Percentiles rank a stretch among this genome's conserved stretches.
Evolutionary conservation across 1,284 basidiomycete species (phyloP).

Genomic region (Puccinia hordei): DNA sequence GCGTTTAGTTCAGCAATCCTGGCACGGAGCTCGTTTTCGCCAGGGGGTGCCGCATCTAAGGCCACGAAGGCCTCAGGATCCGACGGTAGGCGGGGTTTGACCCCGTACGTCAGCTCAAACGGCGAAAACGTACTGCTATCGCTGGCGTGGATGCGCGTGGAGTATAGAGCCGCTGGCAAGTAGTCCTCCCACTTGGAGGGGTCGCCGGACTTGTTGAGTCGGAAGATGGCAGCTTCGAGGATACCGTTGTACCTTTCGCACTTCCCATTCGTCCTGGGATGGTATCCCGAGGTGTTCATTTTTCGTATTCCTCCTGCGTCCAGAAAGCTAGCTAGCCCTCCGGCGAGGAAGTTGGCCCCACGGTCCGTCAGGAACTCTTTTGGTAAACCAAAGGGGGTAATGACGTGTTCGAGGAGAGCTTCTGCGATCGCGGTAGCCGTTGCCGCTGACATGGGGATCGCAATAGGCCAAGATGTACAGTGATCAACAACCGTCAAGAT

Average conservation of each 20-base stretch:
- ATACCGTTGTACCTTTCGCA: slow-evolving; percentile 10
- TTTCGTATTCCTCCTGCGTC: neutral
- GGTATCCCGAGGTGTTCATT: slow-evolving; percentile 15
- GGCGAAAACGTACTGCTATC: neutral
- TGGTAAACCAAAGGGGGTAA: slow-evolving; percentile 5
- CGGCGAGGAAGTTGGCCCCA: slow-evolving; percentile 7
- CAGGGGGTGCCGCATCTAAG: neutral
- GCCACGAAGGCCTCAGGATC: neutral
- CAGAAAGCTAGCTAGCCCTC: neutral
- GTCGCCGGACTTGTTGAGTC: neutral
- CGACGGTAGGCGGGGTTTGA: neutral
- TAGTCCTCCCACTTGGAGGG: slow-evolving; percentile 1
- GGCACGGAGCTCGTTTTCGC: neutral
- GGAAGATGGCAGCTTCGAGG: neutral
- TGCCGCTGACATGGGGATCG: neutral
- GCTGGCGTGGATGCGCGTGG: neutral
- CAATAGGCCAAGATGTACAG: slow-evolving; percentile 4
- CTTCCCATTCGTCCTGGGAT: slow-evolving; percentile 6
- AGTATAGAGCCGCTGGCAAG: neutral
- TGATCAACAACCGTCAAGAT: slow-evolving; percentile 8
- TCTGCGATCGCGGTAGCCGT: slow-evolving; percentile 8
- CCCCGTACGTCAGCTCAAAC: slow-evolving; percentile 20
- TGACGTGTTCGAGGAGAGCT: neutral
- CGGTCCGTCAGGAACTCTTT: neutral
- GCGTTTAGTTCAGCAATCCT: neutral